Conservation (phyloP, 495 filamentous ascomycete species). For the Penicillium goetzii region DNA sequence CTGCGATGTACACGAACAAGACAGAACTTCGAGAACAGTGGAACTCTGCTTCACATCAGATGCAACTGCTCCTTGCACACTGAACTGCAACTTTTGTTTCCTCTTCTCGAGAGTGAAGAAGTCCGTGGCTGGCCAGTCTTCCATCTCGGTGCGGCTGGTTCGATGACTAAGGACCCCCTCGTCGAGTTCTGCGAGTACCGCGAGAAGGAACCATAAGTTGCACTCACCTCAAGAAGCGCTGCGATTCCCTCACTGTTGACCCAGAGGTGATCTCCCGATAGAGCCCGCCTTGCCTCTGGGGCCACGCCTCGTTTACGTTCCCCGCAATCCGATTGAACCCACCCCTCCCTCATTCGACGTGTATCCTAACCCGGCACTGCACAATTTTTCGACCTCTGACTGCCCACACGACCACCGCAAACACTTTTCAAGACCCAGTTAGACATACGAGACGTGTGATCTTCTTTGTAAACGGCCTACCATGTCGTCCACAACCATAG, state of each 20-base stretch:
- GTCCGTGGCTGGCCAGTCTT: constrained; percentile 11
- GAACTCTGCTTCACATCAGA: constrained; percentile 6
- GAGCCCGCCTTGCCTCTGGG: constrained; percentile 28
- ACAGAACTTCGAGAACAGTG: constrained; percentile 15
- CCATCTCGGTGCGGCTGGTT: constrained; percentile 25
- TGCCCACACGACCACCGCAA: constrained; percentile 18
- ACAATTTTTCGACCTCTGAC: constrained; percentile 30
- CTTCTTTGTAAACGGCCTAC: background rate
- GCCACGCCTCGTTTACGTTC: constrained; percentile 8
- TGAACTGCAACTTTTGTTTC: background rate
- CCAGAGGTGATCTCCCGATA: constrained; percentile 28
- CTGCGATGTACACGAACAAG: background rate
- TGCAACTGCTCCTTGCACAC: background rate
- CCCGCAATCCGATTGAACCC: constrained; percentile 27
- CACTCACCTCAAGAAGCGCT: constrained; percentile 17
- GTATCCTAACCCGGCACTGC: constrained; percentile 20
- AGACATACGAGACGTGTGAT: constrained; percentile 4
- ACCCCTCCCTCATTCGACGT: constrained; percentile 13
- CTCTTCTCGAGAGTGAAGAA: background rate
- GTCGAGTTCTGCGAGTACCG: constrained; percentile 41
- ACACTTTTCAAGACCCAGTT: background rate
- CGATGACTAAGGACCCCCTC: constrained; percentile 37
- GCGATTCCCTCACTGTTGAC: constrained; percentile 13
- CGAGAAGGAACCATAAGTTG: constrained; percentile 26
- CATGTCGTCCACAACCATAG: constrained; percentile 52